Evolutionary conservation across 164 flowering plant species (phyloP), one percentile per base, ranked within the genome.

Genomic region (Sextonia rubra): DNA sequence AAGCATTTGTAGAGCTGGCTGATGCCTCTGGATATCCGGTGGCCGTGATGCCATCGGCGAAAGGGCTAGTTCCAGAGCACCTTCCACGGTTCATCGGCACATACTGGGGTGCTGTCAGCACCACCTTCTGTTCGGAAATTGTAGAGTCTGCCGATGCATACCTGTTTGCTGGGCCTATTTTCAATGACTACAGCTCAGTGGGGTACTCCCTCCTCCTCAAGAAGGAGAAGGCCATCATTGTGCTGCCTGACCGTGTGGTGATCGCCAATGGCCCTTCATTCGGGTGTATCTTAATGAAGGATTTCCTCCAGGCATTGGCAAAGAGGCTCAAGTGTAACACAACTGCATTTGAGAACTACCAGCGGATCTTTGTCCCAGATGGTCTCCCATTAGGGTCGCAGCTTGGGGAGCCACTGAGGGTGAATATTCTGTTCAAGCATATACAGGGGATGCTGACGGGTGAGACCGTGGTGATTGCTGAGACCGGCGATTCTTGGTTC

Each of bases 401-500:
- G 17, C 93, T 91, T 0, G 76, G 79, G 26, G 93, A 90, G 77
- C 82, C 92, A 0, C 73, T 90, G 75, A 86, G 92, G 79, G 92
- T 89, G 26, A 91, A 92, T 81, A 78, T 92, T 62, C 77, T 92
- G 72, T 92, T 90, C 83, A 80, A 88, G 68, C 96, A 89, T 74
- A 85, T 92, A 48, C 94, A 92, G 76, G 82, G 80, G 55, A 80
- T 92, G 94, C 73, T 92, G 66, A 80, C 91, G 1, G 62, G 83
- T 58, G 81, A 86, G 17, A 86, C 81, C 2, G 88, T 89, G 18
- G 90, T 92, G 77, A 88, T 92, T 74, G 89, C 97, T 3, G 97
- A 92, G 81, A 88, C 96, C 20, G 94, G 96, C 68, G 97, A 90
- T 75, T 88, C 92, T 4, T 92, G 94, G 97, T 92, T 92, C 56